A percentile compares a stretch with the other conserved stretches of the same genome.
Conservation (phyloP, 1,139 yeast genomes). For the Casaregolazyma lundiana region DNA sequence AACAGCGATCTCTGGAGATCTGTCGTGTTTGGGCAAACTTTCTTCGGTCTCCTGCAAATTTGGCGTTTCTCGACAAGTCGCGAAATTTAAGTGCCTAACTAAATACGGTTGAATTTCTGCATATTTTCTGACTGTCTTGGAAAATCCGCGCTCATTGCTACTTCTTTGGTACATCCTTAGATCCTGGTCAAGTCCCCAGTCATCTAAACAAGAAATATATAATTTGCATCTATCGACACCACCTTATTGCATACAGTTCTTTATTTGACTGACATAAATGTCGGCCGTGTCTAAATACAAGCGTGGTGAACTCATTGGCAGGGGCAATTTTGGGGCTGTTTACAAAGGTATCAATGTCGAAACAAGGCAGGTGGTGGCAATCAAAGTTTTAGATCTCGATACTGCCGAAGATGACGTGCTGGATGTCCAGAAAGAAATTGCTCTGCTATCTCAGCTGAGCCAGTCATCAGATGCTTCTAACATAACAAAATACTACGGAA, state of each 20-base stretch:
- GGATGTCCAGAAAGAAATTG: conserved; percentile 92
- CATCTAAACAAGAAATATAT: background rate
- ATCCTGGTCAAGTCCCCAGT: no score
- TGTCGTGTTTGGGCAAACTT: no score
- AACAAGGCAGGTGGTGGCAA: conserved; percentile 78
- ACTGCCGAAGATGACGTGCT: conserved; percentile 91
- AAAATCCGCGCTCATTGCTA: background rate
- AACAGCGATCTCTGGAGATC: no score
- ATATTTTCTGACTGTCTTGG: background rate
- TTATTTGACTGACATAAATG: background rate
- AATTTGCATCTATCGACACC: background rate
- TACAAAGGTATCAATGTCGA: conserved; percentile 66
- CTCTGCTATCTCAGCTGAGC: conserved; percentile 75
- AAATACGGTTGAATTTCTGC: background rate
- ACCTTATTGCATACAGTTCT: background rate
- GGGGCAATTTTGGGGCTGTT: conserved; percentile 96
- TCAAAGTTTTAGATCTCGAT: conserved; percentile 86
- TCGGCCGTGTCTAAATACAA: conserved; percentile 42
- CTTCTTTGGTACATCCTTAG: no score
- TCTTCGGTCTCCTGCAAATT: no score
- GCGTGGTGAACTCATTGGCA: conserved; percentile 86
- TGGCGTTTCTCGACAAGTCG: no score
- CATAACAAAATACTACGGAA: conserved; percentile 88
- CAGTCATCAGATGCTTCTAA: conserved; percentile 61
- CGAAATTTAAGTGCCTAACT: no score